Percentiles rank a stretch among this genome's conserved stretches.
Evolutionary conservation across 2,329 filamentous ascomycete genomes (phyloP).

Genomic region (Ambrosiella beaveri): DNA sequence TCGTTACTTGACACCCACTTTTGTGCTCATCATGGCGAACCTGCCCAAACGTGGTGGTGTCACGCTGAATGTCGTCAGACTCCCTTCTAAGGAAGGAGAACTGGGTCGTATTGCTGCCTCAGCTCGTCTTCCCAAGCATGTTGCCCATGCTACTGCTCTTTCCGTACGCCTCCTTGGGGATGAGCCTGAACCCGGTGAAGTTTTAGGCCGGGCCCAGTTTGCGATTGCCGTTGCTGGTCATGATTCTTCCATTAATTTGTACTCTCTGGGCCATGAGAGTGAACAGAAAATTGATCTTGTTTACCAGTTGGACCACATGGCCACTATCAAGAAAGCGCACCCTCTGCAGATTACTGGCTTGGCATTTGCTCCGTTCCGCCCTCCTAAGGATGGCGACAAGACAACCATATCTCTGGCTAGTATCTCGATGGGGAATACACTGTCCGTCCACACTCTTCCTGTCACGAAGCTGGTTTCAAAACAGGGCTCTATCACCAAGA

Average conservation of each 20-base stretch:
- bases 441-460: slow-evolving; percentile 64
- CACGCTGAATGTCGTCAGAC: slow-evolving; percentile 37
- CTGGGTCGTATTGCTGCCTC: slow-evolving; percentile 14
- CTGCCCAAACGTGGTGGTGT: slow-evolving; percentile 40
- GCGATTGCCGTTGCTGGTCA: slow-evolving; percentile 65
- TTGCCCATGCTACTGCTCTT: slow-evolving; percentile 56
- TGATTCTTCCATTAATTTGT: slow-evolving; percentile 61
- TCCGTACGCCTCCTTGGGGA: slow-evolving; percentile 53
- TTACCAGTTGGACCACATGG: slow-evolving; percentile 33
- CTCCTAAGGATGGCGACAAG: slow-evolving; percentile 22
- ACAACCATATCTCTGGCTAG: slow-evolving; percentile 49
- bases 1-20: slow-evolving; percentile 40
- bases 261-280: slow-evolving; percentile 53
- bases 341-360: slow-evolving; percentile 40
- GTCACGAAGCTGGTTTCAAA: slow-evolving; percentile 32
- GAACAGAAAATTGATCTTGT: slow-evolving; percentile 31
- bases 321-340: slow-evolving; percentile 37
- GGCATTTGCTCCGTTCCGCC: slow-evolving; percentile 37
- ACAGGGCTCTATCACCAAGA: slow-evolving; percentile 21
- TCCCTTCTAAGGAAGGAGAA: slow-evolving; percentile 22
- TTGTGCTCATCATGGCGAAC: slow-evolving; percentile 41
- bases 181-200: slow-evolving; percentile 17
- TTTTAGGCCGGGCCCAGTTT: slow-evolving; percentile 52
- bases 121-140: slow-evolving; percentile 19
- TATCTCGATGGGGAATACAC: slow-evolving; percentile 62